Conservation (phyloP, 2,329 filamentous ascomycete genomes). For the Phialocephala sp. region DNA sequence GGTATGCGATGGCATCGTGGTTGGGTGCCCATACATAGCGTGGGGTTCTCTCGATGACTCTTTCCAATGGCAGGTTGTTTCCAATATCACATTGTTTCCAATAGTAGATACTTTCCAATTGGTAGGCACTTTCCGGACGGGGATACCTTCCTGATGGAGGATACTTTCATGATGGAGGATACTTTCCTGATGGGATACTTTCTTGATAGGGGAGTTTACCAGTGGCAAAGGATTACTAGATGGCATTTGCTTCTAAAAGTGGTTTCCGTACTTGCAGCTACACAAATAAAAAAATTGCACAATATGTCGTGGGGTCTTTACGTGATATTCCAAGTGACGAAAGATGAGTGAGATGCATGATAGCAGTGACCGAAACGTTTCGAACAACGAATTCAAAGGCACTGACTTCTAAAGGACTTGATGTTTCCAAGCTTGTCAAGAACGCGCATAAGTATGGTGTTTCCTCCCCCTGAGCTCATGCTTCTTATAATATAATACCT, state of each 20-base stretch:
- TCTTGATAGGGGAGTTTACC: too few relatives aligned
- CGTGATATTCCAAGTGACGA: neutral
- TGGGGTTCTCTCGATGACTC: neutral
- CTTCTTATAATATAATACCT: too few relatives aligned
- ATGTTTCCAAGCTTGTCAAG: too few relatives aligned
- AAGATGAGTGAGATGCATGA: neutral
- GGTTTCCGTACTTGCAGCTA: neutral
- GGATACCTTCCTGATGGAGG: neutral
- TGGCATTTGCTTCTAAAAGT: neutral
- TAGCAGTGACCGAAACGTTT: too few relatives aligned
- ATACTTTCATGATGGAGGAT: too few relatives aligned
- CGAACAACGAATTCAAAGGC: too few relatives aligned
- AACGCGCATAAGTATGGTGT: too few relatives aligned
- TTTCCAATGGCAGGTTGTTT: neutral
- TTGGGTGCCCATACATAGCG: neutral
- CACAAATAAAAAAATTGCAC: neutral
- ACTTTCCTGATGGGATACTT: neutral
- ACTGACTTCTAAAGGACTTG: too few relatives aligned
- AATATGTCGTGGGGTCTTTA: neutral
- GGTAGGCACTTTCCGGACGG: too few relatives aligned
- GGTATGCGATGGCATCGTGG: slow-evolving; percentile 2
- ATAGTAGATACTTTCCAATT: neutral
- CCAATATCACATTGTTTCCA: neutral
- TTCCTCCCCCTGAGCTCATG: too few relatives aligned
- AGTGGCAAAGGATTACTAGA: neutral